A percentile compares a stretch with the other conserved stretches of the same genome.
phyloP scores from a whole-genome alignment of 495 filamentous ascomycete genomes.

The Terfezia claveryi region DNA sequence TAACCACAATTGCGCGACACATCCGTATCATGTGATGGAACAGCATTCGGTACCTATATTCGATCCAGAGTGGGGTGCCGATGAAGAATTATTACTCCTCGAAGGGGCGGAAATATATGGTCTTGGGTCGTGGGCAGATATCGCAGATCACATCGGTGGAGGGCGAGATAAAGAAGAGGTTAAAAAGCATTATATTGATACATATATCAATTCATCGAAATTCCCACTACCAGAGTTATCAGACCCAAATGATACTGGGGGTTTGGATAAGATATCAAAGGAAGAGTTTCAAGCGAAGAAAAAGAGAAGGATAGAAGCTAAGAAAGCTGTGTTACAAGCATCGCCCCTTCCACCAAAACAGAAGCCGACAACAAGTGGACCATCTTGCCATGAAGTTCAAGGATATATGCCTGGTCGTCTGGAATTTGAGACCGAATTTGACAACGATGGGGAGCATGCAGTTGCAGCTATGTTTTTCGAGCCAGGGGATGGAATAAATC shows the following conservation, averaged over 20 bases:
- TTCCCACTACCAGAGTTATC: conserved; percentile 75
- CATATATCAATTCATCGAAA: conserved; percentile 56
- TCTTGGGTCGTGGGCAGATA: conserved; percentile 89
- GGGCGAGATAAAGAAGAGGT: conserved; percentile 90
- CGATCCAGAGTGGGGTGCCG: conserved; percentile 82
- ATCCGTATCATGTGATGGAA: conserved; percentile 84
- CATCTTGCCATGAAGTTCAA: conserved; percentile 89
- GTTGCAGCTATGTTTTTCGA: conserved; percentile 98
- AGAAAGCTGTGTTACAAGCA: conserved; percentile 67
- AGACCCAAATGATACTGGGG: conserved; percentile 53
- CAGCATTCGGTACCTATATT: conserved; percentile 97
- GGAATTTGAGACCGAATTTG: conserved; percentile 93
- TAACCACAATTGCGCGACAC: conserved; percentile 62
- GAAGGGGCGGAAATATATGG: conserved; percentile 98
- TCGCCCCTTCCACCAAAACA: conserved; percentile 72
- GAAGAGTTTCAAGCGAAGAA: conserved; percentile 87
- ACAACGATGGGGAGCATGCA: conserved; percentile 93
- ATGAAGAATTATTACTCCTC: conserved; percentile 78
- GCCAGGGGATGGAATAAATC: conserved; percentile 76
- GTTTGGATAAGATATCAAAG: conserved; percentile 56
- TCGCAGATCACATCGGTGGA: conserved; percentile 93
- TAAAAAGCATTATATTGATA: conserved; percentile 70
- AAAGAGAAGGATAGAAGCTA: conserved; percentile 85
- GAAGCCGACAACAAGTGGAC: conserved; percentile 84
- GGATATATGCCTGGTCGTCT: conserved; percentile 96